These are phyloP conservation scores for Rhodofomes roseus DNA, from an alignment of 1,284 basidiomycete genomes.

Conservation along the genomic window DNA sequence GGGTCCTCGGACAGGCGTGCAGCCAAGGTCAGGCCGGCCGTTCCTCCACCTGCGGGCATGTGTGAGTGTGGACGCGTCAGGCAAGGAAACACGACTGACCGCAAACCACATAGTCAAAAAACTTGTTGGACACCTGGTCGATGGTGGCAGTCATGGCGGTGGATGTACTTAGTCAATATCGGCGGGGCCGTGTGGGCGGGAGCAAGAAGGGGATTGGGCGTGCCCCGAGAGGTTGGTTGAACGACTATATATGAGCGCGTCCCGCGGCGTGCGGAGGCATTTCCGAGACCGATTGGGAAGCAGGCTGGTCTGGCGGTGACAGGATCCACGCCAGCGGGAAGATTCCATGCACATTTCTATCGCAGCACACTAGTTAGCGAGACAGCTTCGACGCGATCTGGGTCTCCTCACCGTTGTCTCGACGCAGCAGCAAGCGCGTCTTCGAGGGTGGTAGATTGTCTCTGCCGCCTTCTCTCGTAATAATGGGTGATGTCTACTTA, in stretches of 20 bases:
- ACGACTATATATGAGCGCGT: neutral
- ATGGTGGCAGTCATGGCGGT: constrained; percentile 18
- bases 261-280: neutral
- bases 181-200: neutral
- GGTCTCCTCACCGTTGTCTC: neutral
- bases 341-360: neutral
- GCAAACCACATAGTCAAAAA: constrained; percentile 29
- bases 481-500: too few relatives aligned
- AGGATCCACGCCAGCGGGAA: neutral
- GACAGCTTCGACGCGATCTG: neutral
- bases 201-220: neutral
- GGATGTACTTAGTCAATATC: neutral
- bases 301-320: neutral
- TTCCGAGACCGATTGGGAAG: neutral
- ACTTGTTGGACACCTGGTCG: constrained; percentile 20
- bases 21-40: constrained; percentile 46
- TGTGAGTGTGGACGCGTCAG: neutral
- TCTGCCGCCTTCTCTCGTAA: too few relatives aligned
- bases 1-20: constrained; percentile 43
- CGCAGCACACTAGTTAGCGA: neutral
- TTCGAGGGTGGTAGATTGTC: too few relatives aligned
- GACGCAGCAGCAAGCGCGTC: too few relatives aligned
- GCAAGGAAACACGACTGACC: constrained; percentile 13
- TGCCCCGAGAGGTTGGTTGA: neutral
- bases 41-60: constrained; percentile 16